Percentiles rank a stretch among this genome's conserved stretches.
phyloP scores from a whole-genome alignment of 768 basidiomycete species.

The Boletus rufocinnamomeus region DNA sequence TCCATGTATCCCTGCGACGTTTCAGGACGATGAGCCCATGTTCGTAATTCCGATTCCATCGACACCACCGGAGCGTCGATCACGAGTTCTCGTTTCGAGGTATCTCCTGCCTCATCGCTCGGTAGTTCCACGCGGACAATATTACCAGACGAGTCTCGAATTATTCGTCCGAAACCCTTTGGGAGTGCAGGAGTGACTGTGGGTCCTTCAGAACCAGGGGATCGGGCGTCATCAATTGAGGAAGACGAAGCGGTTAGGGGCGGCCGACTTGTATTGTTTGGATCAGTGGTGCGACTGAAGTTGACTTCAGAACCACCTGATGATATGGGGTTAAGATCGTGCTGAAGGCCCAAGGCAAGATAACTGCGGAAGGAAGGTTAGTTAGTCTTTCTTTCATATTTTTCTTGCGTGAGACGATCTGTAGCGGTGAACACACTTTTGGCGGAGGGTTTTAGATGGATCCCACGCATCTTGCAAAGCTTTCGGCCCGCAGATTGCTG shows the following conservation, averaged over 20 bases:
- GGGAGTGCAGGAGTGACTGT: slow-evolving; percentile 40
- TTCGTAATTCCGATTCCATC: slow-evolving; percentile 18
- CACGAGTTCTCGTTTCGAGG: slow-evolving; percentile 31
- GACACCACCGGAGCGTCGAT: slow-evolving; percentile 41
- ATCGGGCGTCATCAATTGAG: background rate
- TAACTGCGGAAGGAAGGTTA: slow-evolving; percentile 51
- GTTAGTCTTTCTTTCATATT: background rate
- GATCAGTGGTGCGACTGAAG: slow-evolving; percentile 1
- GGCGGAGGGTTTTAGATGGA: slow-evolving; percentile 79
- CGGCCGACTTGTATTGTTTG: background rate
- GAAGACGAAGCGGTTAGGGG: background rate
- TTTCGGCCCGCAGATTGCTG: slow-evolving; percentile 82
- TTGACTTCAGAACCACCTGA: slow-evolving; percentile 67
- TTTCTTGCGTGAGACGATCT: background rate
- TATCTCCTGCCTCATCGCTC: slow-evolving; percentile 42
- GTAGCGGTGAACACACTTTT: slow-evolving; percentile 68
- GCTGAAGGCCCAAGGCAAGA: slow-evolving; percentile 69
- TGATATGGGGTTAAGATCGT: slow-evolving; percentile 64
- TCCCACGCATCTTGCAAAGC: slow-evolving; percentile 87
- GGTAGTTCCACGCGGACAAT: slow-evolving; percentile 69
- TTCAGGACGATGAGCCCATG: slow-evolving; percentile 19
- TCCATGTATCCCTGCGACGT: background rate
- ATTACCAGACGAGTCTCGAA: slow-evolving; percentile 78
- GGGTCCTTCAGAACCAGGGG: slow-evolving; percentile 12
- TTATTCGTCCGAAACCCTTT: slow-evolving; percentile 76